Base-by-base conservation (phyloP, 2,329 filamentous ascomycete species). In the Colletotrichum sansevieriae region DNA sequence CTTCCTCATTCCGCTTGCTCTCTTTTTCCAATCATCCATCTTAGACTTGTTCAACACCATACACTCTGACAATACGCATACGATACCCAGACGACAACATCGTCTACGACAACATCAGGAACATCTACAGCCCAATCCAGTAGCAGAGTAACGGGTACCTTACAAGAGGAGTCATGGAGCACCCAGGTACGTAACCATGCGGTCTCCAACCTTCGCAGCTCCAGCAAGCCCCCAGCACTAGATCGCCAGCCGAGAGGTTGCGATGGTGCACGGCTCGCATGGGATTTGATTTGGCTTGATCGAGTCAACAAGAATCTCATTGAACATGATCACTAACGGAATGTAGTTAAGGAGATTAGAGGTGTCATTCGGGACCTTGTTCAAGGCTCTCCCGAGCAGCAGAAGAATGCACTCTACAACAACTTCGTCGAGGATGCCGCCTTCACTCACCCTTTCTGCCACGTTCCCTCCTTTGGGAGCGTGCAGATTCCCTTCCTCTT, bases 381-480 rank as follows among this genome's bases (percentile, higher is more conserved):
- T 46, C 88, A 91, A 76, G 90, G 91, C 52, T 84, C 86, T 0
- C 90, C 91, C 0, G 83, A 86, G 1, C 81, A 91, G 39, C 94
- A 97, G 78, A 81, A 85, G 63, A 81, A 84, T 3, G 83, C 91
- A 0, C 82, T 97, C 25, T 84, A 92, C 65, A 83, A 82, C n/a
- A 95, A 92, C 80, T 97, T 95, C 78, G 88, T 90, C 0, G 85
- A 86, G 10, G 83, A 91, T 74, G 92, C 92, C 9, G 86, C 88
- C 35, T 96, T 97, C 76, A 85, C 87, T 3, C 93, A 97, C 73
- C 93, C 93, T 0, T 91, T 95, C 77, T 94, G 92, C 75, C 87
- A 89, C 12, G 92, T 93, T 1, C 87, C 87, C 1, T 81, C 83
- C 7, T 87, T 89, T 71, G 75, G 77, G 3, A 76, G 82, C 18